Conservation (phyloP, 768 basidiomycete species). For the Pholiota conissans region DNA sequence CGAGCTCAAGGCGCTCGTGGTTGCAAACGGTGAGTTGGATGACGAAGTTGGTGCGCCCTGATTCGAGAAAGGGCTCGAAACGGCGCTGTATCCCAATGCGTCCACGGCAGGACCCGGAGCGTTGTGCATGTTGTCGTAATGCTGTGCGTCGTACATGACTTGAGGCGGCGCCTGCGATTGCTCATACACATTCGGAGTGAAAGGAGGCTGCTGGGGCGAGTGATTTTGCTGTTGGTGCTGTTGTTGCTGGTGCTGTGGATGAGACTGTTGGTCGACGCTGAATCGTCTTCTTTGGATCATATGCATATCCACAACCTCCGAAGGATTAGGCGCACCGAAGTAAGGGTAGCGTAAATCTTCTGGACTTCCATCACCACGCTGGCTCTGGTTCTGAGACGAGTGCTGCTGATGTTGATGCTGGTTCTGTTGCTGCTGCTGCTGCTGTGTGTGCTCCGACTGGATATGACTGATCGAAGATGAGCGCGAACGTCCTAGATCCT, state of each 20-base stretch:
- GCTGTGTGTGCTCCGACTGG: conserved; percentile 7
- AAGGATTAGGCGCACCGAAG: not conserved
- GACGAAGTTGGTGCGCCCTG: conserved; percentile 21
- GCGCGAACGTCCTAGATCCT: conserved; percentile 23
- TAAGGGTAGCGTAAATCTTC: conserved; percentile 1
- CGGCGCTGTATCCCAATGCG: conserved; percentile 7
- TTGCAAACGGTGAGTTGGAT: conserved; percentile 31
- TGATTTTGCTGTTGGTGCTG: not conserved
- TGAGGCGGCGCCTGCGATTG: conserved; percentile 1
- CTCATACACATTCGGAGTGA: conserved; percentile 5
- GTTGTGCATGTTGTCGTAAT: conserved; percentile 14
- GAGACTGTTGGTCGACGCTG: conserved; percentile 9
- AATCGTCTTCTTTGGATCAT: conserved; percentile 6
- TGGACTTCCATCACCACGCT: not conserved
- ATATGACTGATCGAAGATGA: conserved; percentile 24
- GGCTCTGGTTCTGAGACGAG: not conserved
- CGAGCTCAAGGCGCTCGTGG: conserved; percentile 16
- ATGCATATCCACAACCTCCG: conserved; percentile 2
- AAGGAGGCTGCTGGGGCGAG: conserved; percentile 4
- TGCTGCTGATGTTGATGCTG: conserved; percentile 1
- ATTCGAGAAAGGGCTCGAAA: conserved; percentile 29
- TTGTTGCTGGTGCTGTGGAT: conserved; percentile 22
- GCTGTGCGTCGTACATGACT: conserved; percentile 18
- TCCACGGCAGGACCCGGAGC: conserved; percentile 4
- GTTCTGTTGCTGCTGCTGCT: conserved; percentile 1